Base-by-base conservation (phyloP, 371 early-diverging fungal genomes). In the Rhizopus delemar region DNA sequence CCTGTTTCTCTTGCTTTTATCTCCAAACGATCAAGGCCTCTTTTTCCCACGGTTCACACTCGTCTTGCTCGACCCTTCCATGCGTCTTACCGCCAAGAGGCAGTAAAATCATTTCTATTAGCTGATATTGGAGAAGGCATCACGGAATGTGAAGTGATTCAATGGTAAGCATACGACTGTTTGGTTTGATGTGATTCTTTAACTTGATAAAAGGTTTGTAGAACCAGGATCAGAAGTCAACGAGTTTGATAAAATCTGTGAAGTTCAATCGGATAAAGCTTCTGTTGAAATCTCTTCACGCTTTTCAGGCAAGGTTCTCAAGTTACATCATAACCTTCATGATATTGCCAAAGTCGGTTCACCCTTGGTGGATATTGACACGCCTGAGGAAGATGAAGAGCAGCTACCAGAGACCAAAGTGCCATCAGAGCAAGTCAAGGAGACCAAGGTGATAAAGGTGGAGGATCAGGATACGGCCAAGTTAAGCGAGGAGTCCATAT, bases 111-210 rank as follows among this genome's bases (percentile, higher is more conserved):
- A 3, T 98, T 92, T 79, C 66, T 90, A 55, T 78, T 98, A 49
- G 98, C 98, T 4, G 98, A 98, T 79, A 95, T 98, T 63, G 98
- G 98, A 36, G 98, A 98, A 77, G 98, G 98, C 41, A 97, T 96
- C 59, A 95, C 95, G 4, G 98, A 98, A 71, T 93, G 93, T 70
- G 97, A 98, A 69, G 76, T 98, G 6, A 88, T 95, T 62, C 96
- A 98, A 80, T 98, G 98, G 98, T 97, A 81, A 62, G 63, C 22
- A 22, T 22, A 33, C 9, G 13, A 7, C n/a, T 33, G 38, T 5
- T 31, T 4, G 5, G 6, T 13, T 29, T 39, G 38, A 51, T 11
- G 33, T 22, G 22, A 22, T 22, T 22, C 22, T 22, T 22, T 22
- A 22, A 22, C 22, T 22, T 22, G 22, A 22, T 22, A 22, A 22